phyloP scores from a whole-genome alignment of 192 early-diverging fungal species.

The Coemansia sp. region DNA sequence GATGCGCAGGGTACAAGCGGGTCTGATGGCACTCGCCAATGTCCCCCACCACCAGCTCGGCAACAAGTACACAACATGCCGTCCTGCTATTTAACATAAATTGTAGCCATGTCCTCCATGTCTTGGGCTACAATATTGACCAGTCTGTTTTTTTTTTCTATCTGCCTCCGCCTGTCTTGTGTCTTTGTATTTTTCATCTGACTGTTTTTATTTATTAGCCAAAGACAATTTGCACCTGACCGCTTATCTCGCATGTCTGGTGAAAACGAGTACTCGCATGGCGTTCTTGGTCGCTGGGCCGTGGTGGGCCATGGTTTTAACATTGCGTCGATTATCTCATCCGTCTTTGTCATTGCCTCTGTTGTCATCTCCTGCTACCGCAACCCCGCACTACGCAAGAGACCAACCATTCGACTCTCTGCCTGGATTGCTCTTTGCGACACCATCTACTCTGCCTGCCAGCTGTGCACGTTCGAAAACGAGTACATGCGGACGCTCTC shows the following conservation, averaged over 20 bases:
- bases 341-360: conserved; percentile 19
- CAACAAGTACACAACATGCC: too few species aligned
- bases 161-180: too few species aligned
- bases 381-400: not conserved
- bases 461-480: conserved; percentile 38
- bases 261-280: conserved; percentile 16
- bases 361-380: conserved; percentile 8
- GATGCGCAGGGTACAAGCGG: too few species aligned
- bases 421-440: conserved; percentile 36
- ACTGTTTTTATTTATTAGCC: not conserved
- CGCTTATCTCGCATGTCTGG: not conserved
- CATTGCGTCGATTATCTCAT: conserved; percentile 30
- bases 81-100: too few species aligned
- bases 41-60: not conserved
- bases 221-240: not conserved
- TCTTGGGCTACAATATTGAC: too few species aligned
- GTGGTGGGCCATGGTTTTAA: conserved; percentile 39
- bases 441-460: conserved; percentile 32
- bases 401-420: conserved; percentile 24
- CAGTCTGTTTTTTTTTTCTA: not conserved
- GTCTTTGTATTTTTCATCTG: not conserved
- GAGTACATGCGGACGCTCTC: conserved; percentile 24
- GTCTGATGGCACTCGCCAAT: too few species aligned
- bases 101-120: too few species aligned
- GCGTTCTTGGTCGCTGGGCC: conserved; percentile 39